A percentile compares a stretch with the other conserved stretches of the same genome.
Evolutionary conservation across 192 early-diverging fungal genomes (phyloP).

Genomic region (Coemansia brasiliensis): DNA sequence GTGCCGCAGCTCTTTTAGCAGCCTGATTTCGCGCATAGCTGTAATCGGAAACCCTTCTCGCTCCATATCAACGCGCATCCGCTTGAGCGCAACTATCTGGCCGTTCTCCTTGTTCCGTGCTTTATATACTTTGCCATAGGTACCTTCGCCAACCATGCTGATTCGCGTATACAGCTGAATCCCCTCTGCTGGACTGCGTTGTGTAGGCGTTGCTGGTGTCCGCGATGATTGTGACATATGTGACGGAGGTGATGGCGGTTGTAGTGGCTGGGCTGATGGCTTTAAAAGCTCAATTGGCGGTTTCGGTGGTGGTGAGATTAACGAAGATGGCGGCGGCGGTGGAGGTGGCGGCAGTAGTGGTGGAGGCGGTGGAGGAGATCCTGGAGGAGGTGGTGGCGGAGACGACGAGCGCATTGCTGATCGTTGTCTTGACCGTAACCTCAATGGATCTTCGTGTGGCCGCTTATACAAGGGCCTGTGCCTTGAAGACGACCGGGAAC

Average conservation of each 20-base stretch:
- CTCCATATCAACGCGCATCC: constrained; percentile 77
- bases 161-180: constrained; percentile 68
- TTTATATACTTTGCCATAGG: constrained; percentile 86
- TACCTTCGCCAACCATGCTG: constrained; percentile 81
- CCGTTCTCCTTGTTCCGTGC: constrained; percentile 70
- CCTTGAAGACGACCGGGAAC: background rate
- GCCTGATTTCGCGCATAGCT: constrained; percentile 82
- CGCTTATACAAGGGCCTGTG: constrained; percentile 4
- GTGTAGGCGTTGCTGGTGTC: constrained; percentile 49
- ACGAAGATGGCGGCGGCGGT: constrained; percentile 9
- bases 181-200: constrained; percentile 42
- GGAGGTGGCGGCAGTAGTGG: constrained; percentile 7
- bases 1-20: constrained; percentile 68
- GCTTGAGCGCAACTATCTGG: constrained; percentile 74
- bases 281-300: constrained; percentile 7
- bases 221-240: constrained; percentile 17
- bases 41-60: constrained; percentile 88
- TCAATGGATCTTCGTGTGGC: constrained; percentile 4
- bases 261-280: background rate
- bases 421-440: background rate
- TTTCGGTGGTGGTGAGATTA: constrained; percentile 5
- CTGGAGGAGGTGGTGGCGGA: constrained; percentile 23
- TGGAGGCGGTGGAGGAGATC: constrained; percentile 14
- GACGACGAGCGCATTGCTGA: constrained; percentile 10
- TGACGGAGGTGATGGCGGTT: constrained; percentile 1